Percentiles rank a stretch among this genome's conserved stretches.
These are phyloP conservation scores for Cyclospora cayetanensis DNA, from an alignment of 169 alveolate genomes.

Conservation along the genomic window DNA sequence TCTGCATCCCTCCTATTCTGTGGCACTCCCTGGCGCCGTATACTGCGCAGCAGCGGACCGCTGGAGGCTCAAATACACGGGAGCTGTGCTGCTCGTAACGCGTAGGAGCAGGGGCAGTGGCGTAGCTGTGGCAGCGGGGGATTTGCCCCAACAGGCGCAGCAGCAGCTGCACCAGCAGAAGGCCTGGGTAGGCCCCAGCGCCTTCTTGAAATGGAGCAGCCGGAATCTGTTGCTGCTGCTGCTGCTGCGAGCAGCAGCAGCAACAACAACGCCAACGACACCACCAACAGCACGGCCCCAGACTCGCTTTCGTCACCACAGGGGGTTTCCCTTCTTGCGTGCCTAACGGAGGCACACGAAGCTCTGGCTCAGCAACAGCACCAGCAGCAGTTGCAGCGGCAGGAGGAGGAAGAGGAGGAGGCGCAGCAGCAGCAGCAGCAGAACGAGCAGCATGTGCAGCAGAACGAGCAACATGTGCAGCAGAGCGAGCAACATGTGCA, in stretches of 20 bases:
- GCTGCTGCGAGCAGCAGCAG: not conserved
- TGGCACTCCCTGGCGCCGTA: too few species aligned
- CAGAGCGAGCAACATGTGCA: not conserved
- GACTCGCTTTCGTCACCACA: not conserved
- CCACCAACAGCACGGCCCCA: not conserved
- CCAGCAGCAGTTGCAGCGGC: not conserved
- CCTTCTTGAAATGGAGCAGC: not conserved
- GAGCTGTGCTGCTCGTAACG: too few species aligned
- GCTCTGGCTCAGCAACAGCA: slow-evolving; percentile 3
- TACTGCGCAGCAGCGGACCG: too few species aligned
- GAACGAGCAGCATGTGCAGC: not conserved
- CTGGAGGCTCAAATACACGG: too few species aligned
- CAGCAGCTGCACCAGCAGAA: not conserved
- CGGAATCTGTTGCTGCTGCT: not conserved
- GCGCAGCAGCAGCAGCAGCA: not conserved
- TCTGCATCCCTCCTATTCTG: too few species aligned
- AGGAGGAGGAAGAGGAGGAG: not conserved
- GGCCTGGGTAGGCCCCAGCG: not conserved
- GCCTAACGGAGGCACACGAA: not conserved
- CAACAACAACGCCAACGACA: not conserved
- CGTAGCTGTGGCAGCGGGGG: too few species aligned
- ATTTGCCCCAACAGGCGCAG: not conserved
- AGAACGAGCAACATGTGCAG: not conserved
- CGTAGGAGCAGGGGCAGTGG: too few species aligned
- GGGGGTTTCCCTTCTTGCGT: not conserved